Conservation (phyloP, 306 rosid genomes). For the Boehmeria nivea region DNA sequence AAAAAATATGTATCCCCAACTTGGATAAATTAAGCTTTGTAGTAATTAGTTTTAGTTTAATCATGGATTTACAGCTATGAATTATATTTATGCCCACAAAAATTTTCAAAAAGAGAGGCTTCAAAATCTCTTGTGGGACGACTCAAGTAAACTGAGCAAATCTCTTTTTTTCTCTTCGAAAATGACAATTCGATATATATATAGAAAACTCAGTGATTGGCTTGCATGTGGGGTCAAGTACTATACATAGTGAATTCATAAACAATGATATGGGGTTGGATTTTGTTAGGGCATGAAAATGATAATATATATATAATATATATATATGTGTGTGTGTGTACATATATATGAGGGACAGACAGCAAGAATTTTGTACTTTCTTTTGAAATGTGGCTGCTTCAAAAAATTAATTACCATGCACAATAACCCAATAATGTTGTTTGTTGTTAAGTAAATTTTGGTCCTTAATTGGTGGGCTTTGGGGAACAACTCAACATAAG, state of each 20-base stretch:
- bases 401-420: too few species aligned
- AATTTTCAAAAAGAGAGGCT: too few species aligned
- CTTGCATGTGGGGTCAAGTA: conserved; percentile 16
- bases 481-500: conserved; percentile 7
- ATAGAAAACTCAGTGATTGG: conserved; percentile 6
- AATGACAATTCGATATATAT: conserved; percentile 12
- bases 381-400: too few species aligned
- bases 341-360: too few species aligned
- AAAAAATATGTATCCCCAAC: not conserved
- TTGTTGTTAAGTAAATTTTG: not conserved
- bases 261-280: not conserved
- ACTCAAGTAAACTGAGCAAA: not conserved
- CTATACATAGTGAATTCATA: not conserved
- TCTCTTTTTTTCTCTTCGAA: conserved; percentile 3
- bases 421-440: too few species aligned
- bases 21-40: not conserved
- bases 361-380: too few species aligned
- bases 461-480: not conserved
- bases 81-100: not conserved
- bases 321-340: too few species aligned
- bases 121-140: not conserved
- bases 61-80: not conserved
- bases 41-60: not conserved
- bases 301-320: too few species aligned
- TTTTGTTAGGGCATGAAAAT: not conserved